Evolutionary conservation across 805 yeast species (phyloP), one percentile per base, ranked within the genome.

Genomic region (Cyberlindnera xishuangbannaensis): DNA sequence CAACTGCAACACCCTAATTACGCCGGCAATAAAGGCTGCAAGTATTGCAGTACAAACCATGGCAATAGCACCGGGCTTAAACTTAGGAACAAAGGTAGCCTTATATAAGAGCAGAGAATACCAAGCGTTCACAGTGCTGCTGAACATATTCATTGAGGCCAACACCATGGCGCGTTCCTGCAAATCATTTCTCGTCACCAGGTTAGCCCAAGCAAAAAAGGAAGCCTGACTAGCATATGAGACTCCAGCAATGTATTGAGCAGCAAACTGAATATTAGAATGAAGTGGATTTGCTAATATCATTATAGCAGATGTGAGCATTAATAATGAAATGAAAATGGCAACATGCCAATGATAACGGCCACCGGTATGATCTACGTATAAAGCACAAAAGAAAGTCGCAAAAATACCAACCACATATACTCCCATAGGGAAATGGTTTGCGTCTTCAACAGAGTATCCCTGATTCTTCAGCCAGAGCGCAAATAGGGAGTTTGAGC

Each of bases 131-230:
- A 75, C 74, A 2, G 78, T 76, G 45, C 72, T 69, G 18, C 76
- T 68, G 51, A 73, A 73, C 78, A 74, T 73, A 51, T 75, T 75
- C 80, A 76, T 75, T 0, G 78, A 73, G 0, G 79, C 83, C 30
- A 78, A 57, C 2, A 76, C 78, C 29, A 78, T 61, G 0, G 83
- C 80, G 47, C 83, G 63, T 46, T 74, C 80, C 57, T 78, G 76
- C 17, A 73, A 51, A 51, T 78, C 84, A 40, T 71, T 64, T 20
- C 69, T 64, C 40, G 78, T 72, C 1, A 73, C 71, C 29, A 72
- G 59, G 44, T 76, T 76, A 3, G 79, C 79, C 82, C 83, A 76
- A 0, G 81, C 72, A 32, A 77, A 71, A 50, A 72, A 71, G 0
- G 70, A 63, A 0, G 83, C 71, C 40, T 76, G 82, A 4, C 78